These are phyloP conservation scores for Trifolium repens DNA, from an alignment of 306 rosid species.

Conservation along the genomic window DNA sequence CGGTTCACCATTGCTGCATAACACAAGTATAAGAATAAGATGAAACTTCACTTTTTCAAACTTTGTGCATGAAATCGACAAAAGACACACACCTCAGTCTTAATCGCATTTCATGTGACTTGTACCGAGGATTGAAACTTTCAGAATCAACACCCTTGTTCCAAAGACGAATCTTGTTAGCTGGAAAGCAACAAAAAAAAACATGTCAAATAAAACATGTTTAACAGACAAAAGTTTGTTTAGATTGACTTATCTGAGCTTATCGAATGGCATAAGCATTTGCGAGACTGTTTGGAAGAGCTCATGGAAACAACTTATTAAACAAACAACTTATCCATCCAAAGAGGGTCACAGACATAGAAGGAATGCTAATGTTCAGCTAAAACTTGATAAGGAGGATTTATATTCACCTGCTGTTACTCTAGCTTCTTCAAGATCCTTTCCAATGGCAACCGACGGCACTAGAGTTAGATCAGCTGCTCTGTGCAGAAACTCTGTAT, in stretches of 20 bases:
- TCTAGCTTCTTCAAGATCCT: slow-evolving; percentile 76
- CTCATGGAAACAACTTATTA: not conserved
- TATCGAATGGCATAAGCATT: not conserved
- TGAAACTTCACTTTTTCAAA: slow-evolving; percentile 23
- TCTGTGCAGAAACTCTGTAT: slow-evolving; percentile 86
- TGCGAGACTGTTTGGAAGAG: not conserved
- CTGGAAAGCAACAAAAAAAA: slow-evolving; percentile 55
- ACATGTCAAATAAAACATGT: slow-evolving; percentile 20
- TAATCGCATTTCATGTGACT: slow-evolving; percentile 81
- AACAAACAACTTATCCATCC: not conserved
- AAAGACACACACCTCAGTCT: slow-evolving; percentile 62
- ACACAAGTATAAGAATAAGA: slow-evolving; percentile 30
- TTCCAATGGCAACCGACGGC: slow-evolving; percentile 91
- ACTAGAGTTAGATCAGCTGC: slow-evolving; percentile 95
- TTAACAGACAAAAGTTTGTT: too few relatives aligned
- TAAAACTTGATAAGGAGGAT: not conserved
- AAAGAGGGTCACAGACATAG: not conserved
- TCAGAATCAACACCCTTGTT: slow-evolving; percentile 97
- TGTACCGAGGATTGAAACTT: slow-evolving; percentile 83
- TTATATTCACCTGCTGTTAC: slow-evolving; percentile 75
- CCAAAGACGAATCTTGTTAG: slow-evolving; percentile 93
- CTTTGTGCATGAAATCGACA: slow-evolving; percentile 20
- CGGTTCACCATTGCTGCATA: slow-evolving; percentile 83
- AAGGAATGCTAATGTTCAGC: not conserved
- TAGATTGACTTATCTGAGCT: not conserved